Evolutionary conservation across 2,329 filamentous ascomycete species (phyloP).

Genomic region (Fusarium nygamai): DNA sequence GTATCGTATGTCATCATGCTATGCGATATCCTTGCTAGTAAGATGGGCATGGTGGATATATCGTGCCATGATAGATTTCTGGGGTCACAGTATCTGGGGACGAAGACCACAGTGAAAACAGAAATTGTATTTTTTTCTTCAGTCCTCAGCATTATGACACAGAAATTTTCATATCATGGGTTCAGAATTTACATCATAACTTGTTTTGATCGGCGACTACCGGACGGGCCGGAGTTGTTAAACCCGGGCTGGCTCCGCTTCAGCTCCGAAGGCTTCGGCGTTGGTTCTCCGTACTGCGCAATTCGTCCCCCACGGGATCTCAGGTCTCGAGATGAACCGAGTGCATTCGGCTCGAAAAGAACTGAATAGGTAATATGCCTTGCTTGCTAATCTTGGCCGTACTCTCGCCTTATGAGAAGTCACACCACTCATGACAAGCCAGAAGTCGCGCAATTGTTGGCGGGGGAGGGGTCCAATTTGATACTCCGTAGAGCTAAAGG

Average conservation of each 20-base stretch:
- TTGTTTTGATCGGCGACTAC: conserved; percentile 6
- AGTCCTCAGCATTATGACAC: no score
- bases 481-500: neutral
- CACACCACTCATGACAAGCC: conserved; percentile 37
- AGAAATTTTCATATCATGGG: neutral
- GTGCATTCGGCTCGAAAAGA: neutral
- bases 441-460: conserved; percentile 29
- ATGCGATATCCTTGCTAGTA: conserved; percentile 1
- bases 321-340: conserved; percentile 2
- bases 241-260: conserved; percentile 23
- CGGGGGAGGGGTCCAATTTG: neutral
- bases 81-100: conserved; percentile 4
- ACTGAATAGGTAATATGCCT: neutral
- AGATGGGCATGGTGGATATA: conserved; percentile 7
- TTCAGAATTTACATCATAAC: neutral
- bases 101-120: neutral
- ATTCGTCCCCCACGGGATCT: neutral
- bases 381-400: neutral
- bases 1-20: conserved; percentile 26
- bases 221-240: conserved; percentile 28
- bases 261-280: conserved; percentile 35
- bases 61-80: conserved; percentile 30
- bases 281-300: conserved; percentile 24
- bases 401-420: conserved; percentile 10
- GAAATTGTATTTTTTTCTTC: neutral